These are phyloP conservation scores for Aegilops bicornis DNA, from an alignment of 176 grass and related monocot genomes.

Conservation along the genomic window DNA sequence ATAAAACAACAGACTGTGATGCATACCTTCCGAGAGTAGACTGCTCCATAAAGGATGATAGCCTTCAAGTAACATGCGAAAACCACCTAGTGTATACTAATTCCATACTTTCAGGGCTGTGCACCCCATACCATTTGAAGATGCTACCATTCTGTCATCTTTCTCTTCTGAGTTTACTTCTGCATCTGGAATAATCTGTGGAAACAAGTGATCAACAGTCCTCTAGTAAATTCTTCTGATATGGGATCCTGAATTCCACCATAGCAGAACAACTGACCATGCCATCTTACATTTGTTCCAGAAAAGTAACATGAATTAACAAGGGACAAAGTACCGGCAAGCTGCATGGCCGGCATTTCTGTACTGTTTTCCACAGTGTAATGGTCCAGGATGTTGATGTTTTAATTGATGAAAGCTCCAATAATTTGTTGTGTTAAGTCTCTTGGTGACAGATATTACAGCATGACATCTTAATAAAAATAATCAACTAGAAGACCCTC, in stretches of 20 bases:
- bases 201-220: constrained; percentile 53
- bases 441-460: background rate
- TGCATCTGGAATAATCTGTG: constrained; percentile 62
- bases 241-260: constrained; percentile 55
- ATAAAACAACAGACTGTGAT: constrained; percentile 5
- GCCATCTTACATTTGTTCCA: background rate
- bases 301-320: background rate
- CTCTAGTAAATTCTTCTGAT: constrained; percentile 64
- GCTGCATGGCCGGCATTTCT: background rate
- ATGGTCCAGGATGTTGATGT: background rate
- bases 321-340: background rate
- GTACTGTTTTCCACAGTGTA: background rate
- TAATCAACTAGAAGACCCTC: constrained; percentile 47
- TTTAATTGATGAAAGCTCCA: background rate
- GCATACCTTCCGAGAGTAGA: constrained; percentile 46
- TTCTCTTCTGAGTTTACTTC: constrained; percentile 42
- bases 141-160: constrained; percentile 1
- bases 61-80: constrained; percentile 43
- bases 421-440: background rate
- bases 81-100: constrained; percentile 74
- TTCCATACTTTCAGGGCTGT: constrained; percentile 89
- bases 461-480: constrained; percentile 3
- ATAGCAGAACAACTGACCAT: constrained; percentile 16
- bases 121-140: constrained; percentile 83
- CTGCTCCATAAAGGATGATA: constrained; percentile 33